Evolutionary conservation across 306 rosid genomes (phyloP).

Genomic region (Senna siamea): DNA sequence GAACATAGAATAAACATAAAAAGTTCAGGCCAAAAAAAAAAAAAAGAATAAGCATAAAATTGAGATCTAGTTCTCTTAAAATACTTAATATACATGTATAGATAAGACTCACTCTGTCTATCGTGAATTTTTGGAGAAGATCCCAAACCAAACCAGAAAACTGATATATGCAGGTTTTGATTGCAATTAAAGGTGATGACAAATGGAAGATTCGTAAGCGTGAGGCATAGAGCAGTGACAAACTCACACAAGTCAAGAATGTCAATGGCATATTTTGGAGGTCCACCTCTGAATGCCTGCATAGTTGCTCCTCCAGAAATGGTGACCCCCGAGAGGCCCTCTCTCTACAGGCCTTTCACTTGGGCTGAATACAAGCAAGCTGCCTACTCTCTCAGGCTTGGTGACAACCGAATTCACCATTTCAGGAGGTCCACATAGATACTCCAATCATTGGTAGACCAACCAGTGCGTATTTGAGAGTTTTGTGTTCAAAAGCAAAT

Average conservation of each 20-base stretch:
- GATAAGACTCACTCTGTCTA: too few relatives aligned
- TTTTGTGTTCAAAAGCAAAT: not conserved
- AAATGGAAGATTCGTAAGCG: conserved; percentile 78
- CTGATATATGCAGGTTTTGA: too few relatives aligned
- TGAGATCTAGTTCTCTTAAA: not conserved
- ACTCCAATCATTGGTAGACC: too few relatives aligned
- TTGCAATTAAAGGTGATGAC: conserved; percentile 66
- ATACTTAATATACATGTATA: too few relatives aligned
- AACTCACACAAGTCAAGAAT: conserved; percentile 55
- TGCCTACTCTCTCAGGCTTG: conserved; percentile 60
- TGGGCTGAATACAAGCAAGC: conserved; percentile 85
- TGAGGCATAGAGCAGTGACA: conserved; percentile 73
- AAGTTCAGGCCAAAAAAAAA: too few relatives aligned
- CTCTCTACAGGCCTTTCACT: conserved; percentile 67
- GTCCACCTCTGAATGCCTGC: conserved; percentile 56
- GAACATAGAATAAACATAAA: not conserved
- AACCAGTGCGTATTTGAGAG: not conserved
- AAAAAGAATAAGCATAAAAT: too few relatives aligned
- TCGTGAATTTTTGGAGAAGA: too few relatives aligned
- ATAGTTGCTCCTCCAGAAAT: conserved; percentile 59
- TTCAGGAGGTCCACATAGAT: conserved; percentile 40
- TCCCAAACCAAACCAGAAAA: too few relatives aligned
- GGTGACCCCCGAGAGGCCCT: conserved; percentile 55
- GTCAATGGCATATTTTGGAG: conserved; percentile 77
- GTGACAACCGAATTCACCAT: conserved; percentile 63